phyloP scores from a whole-genome alignment of 2,329 filamentous ascomycete species.

The Apiospora sp. region DNA sequence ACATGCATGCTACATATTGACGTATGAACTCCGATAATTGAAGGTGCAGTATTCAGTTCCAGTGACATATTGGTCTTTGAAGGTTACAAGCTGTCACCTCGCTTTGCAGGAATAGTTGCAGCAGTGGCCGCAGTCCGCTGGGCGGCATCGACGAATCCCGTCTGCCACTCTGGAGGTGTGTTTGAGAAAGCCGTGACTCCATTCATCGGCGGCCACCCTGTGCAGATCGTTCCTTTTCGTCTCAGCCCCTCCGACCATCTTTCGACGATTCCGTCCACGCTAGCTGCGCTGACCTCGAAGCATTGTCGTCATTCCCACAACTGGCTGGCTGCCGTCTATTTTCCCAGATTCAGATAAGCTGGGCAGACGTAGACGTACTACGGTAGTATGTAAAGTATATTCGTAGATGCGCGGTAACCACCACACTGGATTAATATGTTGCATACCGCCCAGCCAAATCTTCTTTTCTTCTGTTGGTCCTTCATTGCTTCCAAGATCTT shows the following conservation, averaged over 20 bases:
- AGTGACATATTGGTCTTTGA: background rate
- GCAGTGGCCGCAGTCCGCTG: no score
- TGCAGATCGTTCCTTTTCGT: constrained; percentile 12
- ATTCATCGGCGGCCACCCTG: background rate
- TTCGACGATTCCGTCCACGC: background rate
- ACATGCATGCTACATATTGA: background rate
- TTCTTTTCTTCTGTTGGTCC: constrained; percentile 6
- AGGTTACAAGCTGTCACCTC: background rate
- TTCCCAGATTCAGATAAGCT: background rate
- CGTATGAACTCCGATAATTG: background rate
- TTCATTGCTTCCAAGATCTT: constrained; percentile 7
- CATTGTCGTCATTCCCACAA: constrained; percentile 13
- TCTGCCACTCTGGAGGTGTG: background rate
- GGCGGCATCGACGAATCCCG: constrained; percentile 17
- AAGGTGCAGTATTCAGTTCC: background rate
- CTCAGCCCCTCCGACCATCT: constrained; percentile 11
- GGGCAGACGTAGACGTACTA: background rate
- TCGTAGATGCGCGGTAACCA: background rate
- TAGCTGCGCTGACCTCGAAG: background rate
- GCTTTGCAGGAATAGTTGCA: background rate
- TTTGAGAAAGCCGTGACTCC: constrained; percentile 2
- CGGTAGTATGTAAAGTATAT: background rate
- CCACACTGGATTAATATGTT: constrained; percentile 8
- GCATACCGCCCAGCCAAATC: constrained; percentile 13
- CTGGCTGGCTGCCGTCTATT: background rate